A percentile compares a stretch with the other conserved stretches of the same genome.
Conservation (phyloP, 2,329 filamentous ascomycete species). For the Sordariomycetes sp. region DNA sequence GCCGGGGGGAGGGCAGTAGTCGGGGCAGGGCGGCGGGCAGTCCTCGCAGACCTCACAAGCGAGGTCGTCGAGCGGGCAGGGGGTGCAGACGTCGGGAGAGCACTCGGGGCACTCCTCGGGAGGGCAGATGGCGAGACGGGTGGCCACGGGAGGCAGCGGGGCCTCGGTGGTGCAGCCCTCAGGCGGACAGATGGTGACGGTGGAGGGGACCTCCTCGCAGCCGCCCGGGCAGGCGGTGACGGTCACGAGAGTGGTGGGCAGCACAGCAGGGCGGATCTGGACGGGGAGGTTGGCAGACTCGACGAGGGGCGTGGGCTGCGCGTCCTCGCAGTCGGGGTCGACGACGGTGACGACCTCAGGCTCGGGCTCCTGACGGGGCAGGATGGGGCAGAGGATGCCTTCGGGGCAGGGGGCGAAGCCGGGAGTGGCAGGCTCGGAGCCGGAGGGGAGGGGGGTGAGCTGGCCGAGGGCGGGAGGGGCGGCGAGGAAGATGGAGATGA, state of each 20-base stretch:
- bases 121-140: slow-evolving; percentile 3
- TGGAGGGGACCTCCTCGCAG: background rate
- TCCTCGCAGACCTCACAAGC: background rate
- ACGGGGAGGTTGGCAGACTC: background rate
- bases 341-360: background rate
- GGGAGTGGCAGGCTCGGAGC: background rate
- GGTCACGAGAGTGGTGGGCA: background rate
- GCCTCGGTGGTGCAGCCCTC: background rate
- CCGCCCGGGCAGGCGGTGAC: slow-evolving; percentile 6
- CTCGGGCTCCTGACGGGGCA: background rate
- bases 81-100: slow-evolving; percentile 1
- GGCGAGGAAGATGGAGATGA: slow-evolving; percentile 2
- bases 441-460: background rate
- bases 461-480: background rate
- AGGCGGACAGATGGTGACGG: background rate
- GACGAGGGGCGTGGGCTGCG: background rate
- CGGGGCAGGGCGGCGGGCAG: slow-evolving; percentile 3
- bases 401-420: background rate
- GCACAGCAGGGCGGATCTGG: background rate
- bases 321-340: slow-evolving; percentile 1
- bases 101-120: slow-evolving; percentile 1
- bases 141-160: background rate
- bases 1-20: background rate
- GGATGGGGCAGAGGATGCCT: slow-evolving; percentile 1
- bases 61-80: background rate